Base-by-base conservation (phyloP, 371 early-diverging fungal species). In the Actinomortierella ambigua region DNA sequence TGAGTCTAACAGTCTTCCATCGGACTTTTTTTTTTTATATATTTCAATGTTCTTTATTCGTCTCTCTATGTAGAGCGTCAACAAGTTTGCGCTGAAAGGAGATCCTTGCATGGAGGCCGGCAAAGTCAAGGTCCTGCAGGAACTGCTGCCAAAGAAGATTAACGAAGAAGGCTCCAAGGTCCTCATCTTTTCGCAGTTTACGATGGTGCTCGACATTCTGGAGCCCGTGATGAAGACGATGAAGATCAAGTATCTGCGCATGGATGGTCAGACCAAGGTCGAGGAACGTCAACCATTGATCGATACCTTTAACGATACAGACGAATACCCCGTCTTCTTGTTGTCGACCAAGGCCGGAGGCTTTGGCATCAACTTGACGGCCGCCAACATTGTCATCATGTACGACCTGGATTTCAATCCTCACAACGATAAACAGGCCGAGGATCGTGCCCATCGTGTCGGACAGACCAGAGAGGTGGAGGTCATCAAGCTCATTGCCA, bases 341-440 rank as follows among this genome's bases (percentile, higher is more conserved):
- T 75, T 97, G 24, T 92, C 93, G 29, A 98, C 98, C 0, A 94
- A 93, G 68, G 95, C 95, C 1, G 95, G 96, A 57, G 96, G 96
- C 0, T 88, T 93, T 55, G 95, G 95, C 43, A 89, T 98, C 58
- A 98, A 98, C 65, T 67, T 98, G 68, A 95, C 95, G 2, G 83
- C 91, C 2, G 96, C 97, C 28, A 93, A 93, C 60, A 86, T 90
- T 14, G 96, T 98, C 15, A 87, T 98, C 42, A 78, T 98, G 55
- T 92, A 92, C 71, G 97, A 97, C 65, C 77, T 91, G 48, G 99
- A 97, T 57, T 95, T 91, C 76, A 98, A 98, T 68, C 98, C 99
- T 1, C 96, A 95, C 63, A 97, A 96, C 73, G 98, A 97, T 76
- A 85, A 88, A 29, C 98, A 98, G 80, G 98, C 96, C 0, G 93